Conservation (phyloP, 768 basidiomycete species). For the Favolaschia claudopus region DNA sequence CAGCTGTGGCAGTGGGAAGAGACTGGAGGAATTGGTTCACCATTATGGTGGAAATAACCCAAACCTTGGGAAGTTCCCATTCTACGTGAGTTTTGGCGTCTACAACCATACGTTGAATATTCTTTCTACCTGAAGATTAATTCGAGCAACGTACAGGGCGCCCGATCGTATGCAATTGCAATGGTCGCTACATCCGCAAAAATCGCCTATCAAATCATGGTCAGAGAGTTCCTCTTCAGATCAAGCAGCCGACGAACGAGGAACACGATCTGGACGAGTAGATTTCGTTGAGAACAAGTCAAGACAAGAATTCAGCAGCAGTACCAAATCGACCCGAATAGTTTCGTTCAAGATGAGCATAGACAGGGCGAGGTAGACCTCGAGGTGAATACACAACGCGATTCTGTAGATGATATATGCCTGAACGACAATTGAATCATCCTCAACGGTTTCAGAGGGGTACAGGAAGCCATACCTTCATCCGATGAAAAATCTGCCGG, state of each 20-base stretch:
- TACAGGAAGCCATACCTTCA: conserved; percentile 47
- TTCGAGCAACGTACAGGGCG: conserved; percentile 39
- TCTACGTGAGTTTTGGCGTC: conserved; percentile 47
- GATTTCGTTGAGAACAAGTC: conserved; percentile 17
- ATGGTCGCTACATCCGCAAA: conserved; percentile 49
- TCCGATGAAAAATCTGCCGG: conserved; percentile 58
- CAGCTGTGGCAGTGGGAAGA: not conserved
- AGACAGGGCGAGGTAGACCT: conserved; percentile 52
- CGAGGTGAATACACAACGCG: conserved; percentile 56
- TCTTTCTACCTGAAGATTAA: not conserved
- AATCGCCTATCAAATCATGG: conserved; percentile 12
- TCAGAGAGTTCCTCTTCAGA: not conserved
- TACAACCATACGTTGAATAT: not conserved
- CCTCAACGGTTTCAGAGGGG: not conserved
- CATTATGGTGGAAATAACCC: conserved; percentile 53
- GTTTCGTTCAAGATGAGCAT: conserved; percentile 56
- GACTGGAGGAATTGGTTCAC: conserved; percentile 12
- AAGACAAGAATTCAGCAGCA: conserved; percentile 52
- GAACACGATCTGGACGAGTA: conserved; percentile 5
- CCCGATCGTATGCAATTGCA: conserved; percentile 56
- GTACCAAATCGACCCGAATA: conserved; percentile 55
- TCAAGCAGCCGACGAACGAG: conserved; percentile 1
- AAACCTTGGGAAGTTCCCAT: conserved; percentile 58
- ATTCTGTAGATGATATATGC: conserved; percentile 59
- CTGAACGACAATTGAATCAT: conserved; percentile 34